phyloP scores from a whole-genome alignment of 2,329 filamentous ascomycete species.

The Talaromyces atroroseus region DNA sequence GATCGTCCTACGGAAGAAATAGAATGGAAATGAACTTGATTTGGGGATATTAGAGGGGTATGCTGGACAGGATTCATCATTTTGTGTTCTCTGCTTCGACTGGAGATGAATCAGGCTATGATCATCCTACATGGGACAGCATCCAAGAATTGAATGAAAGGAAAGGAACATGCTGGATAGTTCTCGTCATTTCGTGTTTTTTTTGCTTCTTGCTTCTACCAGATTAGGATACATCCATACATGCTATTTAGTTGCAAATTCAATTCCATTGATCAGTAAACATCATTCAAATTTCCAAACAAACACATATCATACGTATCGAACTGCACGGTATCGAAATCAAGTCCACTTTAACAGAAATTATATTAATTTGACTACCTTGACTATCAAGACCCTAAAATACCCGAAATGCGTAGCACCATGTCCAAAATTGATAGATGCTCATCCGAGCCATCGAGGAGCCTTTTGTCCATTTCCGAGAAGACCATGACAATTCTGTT shows the following conservation, averaged over 20 bases:
- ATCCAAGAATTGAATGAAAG: too few relatives aligned
- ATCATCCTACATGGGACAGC: too few relatives aligned
- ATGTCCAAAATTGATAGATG: conserved; percentile 87
- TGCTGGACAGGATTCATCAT: too few relatives aligned
- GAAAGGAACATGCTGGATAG: too few relatives aligned
- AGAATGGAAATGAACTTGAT: too few relatives aligned
- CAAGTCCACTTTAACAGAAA: neutral
- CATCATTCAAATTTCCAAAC: neutral
- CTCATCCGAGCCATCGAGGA: conserved; percentile 93
- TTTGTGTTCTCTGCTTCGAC: too few relatives aligned
- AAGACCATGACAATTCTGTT: conserved; percentile 85
- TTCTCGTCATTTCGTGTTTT: neutral
- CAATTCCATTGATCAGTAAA: neutral
- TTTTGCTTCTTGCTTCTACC: neutral
- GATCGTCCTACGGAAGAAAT: too few relatives aligned
- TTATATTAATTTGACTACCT: neutral
- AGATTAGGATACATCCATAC: neutral
- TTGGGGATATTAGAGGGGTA: too few relatives aligned
- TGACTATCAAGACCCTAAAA: conserved; percentile 46
- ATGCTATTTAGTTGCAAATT: neutral
- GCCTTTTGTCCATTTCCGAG: conserved; percentile 87
- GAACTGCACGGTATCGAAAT: neutral
- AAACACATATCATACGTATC: neutral
- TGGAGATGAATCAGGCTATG: too few relatives aligned
- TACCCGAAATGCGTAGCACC: conserved; percentile 70